Percentiles rank a stretch among this genome's conserved stretches.
These are phyloP conservation scores for Thelonectria discophora DNA, from an alignment of 2,329 filamentous ascomycete species.

Conservation along the genomic window DNA sequence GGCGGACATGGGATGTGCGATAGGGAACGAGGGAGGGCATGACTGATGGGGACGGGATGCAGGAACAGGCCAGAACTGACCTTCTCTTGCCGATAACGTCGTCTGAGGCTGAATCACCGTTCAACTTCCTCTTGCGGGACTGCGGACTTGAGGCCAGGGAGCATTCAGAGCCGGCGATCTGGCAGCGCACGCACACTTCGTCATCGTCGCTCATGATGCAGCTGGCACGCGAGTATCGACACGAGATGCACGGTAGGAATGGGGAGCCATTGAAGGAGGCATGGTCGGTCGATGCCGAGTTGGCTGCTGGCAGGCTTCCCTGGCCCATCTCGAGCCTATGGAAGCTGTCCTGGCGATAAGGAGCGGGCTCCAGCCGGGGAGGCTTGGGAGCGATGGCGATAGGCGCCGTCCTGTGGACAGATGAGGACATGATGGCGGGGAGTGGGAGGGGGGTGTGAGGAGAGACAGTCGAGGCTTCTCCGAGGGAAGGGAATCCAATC, in stretches of 20 bases:
- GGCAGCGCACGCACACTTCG: conserved; percentile 78
- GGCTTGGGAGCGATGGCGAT: conserved; percentile 73
- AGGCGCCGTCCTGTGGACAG: conserved; percentile 67
- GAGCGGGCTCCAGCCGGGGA: conserved; percentile 52
- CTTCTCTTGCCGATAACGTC: conserved; percentile 73
- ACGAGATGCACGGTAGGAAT: conserved; percentile 74
- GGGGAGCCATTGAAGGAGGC: conserved; percentile 53
- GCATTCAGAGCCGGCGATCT: conserved; percentile 80
- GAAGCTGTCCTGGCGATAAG: conserved; percentile 57
- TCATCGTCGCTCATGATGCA: conserved; percentile 81
- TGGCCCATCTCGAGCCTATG: conserved; percentile 60
- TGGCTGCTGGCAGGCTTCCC: conserved; percentile 61
- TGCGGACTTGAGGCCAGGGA: conserved; percentile 80
- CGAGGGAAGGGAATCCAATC: conserved; percentile 29
- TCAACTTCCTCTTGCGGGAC: conserved; percentile 81
- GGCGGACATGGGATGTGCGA: conserved; percentile 17
- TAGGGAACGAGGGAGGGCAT: conserved; percentile 18
- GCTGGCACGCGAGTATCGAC: conserved; percentile 75
- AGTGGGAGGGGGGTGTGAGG: conserved; percentile 33
- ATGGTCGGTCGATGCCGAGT: conserved; percentile 58
- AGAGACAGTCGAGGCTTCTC: conserved; percentile 19
- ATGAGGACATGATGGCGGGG: conserved; percentile 59
- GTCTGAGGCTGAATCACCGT: conserved; percentile 65
- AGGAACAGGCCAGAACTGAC: conserved; percentile 57
- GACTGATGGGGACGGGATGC: conserved; percentile 14